These are phyloP conservation scores for Desmodesmus armatus DNA, from an alignment of 139 green algal species.

Conservation along the genomic window DNA sequence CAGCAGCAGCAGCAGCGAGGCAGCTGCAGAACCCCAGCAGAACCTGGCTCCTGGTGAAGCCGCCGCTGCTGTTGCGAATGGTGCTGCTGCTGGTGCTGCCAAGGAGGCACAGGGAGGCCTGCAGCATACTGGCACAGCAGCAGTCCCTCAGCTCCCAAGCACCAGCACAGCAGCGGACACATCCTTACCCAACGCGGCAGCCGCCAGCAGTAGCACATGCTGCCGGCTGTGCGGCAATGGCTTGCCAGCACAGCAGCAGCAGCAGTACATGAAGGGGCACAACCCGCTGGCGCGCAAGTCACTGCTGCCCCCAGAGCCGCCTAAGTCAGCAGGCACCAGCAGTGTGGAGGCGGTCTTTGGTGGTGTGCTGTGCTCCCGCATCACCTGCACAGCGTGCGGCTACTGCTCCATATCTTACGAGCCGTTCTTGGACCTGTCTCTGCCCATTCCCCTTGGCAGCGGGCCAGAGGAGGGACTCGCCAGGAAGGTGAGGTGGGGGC, in stretches of 20 bases:
- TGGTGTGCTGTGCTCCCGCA: conserved; percentile 58
- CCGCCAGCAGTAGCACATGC: background rate
- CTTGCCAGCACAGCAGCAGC: conserved; percentile 20
- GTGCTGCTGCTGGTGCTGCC: background rate
- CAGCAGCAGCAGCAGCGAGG: background rate
- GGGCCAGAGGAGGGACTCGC: background rate
- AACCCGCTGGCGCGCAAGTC: conserved; percentile 31
- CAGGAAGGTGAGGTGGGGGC: conserved; percentile 10
- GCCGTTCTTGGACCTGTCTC: conserved; percentile 66
- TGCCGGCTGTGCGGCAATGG: background rate
- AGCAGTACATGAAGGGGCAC: background rate
- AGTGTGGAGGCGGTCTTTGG: conserved; percentile 59
- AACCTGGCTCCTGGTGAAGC: background rate
- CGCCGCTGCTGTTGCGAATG: background rate
- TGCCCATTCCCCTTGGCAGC: conserved; percentile 63
- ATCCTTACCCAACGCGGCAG: background rate
- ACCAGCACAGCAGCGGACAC: background rate
- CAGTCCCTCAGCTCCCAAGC: background rate
- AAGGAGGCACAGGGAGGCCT: background rate
- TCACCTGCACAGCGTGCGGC: conserved; percentile 59
- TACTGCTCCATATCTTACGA: conserved; percentile 50
- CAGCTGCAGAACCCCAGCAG: background rate
- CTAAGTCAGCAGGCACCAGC: conserved; percentile 13
- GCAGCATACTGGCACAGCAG: background rate
- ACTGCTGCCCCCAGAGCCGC: conserved; percentile 41